Evolutionary conservation across 75 land plant genomes (phyloP), one percentile per base, ranked within the genome.

Genomic region (Pseudotsuga menziesii): DNA sequence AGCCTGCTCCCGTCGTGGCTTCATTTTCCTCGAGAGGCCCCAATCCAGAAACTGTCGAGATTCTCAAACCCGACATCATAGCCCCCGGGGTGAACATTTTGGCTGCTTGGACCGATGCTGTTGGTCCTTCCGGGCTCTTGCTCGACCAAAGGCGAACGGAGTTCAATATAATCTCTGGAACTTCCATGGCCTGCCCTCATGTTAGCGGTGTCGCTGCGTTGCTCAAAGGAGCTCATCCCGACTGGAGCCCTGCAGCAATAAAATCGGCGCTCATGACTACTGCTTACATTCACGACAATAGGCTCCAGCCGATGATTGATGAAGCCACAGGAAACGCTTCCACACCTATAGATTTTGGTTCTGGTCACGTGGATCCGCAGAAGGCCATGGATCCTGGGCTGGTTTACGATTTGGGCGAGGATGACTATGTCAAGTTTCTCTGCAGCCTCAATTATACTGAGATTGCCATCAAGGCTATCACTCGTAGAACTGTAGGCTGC

Each of bases 241-340:
- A 75, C 0, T 95, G 98, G 98, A 83, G 88, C 63, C 96, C 98
- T 2, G 96, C 98, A 4, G 93, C 92, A 7, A 89, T 95, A 13
- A 57, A 78, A n/a, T 95, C 98, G 12, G 98, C 98, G 0, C 77
- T 95, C 48, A 93, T 93, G 96, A 95, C 98, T 0, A 93, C 96
- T 2, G 91, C 98, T 4, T 88, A 89, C 44, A 80, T 80, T 17
- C 52, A 70, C 12, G 97, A 94, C 81, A 88, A 80, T 80, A 76
- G 75, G 2, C 77, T 78, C 7, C 77, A 75, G 17, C 78, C 85
- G 0, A 83, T 95, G 89, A 7, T 82, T 7, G 98, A 95, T 58
- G 96, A 95, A 62, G 77, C 93, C 14, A 89, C 93, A 0, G 96
- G 93, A 1, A 86, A 92, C 62, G 74, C 77, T 1, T 83, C 96